Evolutionary conservation across 1,139 yeast genomes (phyloP).

Genomic region (Candida glucosophila): DNA sequence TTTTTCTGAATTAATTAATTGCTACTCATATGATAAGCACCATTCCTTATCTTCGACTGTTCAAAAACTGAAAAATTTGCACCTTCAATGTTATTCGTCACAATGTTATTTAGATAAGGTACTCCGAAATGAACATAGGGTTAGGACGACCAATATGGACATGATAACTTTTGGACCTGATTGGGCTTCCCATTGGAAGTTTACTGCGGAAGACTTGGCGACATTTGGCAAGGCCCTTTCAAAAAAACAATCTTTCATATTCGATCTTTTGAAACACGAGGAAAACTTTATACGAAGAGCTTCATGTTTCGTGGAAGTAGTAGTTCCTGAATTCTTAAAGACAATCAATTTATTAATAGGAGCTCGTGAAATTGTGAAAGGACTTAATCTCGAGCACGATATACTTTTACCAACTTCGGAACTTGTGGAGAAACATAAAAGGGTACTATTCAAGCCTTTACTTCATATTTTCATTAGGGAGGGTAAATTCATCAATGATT

Average conservation of each 20-base stretch:
- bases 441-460: constrained; percentile 47
- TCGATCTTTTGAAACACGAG: constrained; percentile 68
- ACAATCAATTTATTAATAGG: constrained; percentile 41
- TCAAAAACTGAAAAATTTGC: constrained; percentile 5
- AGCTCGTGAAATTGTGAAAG: constrained; percentile 17
- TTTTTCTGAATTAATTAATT: constrained; percentile 26
- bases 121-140: constrained; percentile 26
- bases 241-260: constrained; percentile 67
- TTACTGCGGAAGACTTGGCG: constrained; percentile 48
- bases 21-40: constrained; percentile 26
- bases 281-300: constrained; percentile 69
- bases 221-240: constrained; percentile 48
- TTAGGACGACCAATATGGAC: constrained; percentile 27
- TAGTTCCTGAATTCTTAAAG: constrained; percentile 36
- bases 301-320: constrained; percentile 48
- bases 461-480: constrained; percentile 33
- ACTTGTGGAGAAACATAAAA: constrained; percentile 51
- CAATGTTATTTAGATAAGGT: constrained; percentile 28
- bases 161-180: constrained; percentile 39
- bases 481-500: constrained; percentile 57
- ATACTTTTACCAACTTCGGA: constrained; percentile 56
- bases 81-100: constrained; percentile 29
- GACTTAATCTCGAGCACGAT: constrained; percentile 47
- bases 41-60: too few species aligned
- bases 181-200: constrained; percentile 74